Evolutionary conservation across 306 rosid genomes (phyloP), one percentile per base, ranked within the genome.

Genomic region (Quercus ilex): DNA sequence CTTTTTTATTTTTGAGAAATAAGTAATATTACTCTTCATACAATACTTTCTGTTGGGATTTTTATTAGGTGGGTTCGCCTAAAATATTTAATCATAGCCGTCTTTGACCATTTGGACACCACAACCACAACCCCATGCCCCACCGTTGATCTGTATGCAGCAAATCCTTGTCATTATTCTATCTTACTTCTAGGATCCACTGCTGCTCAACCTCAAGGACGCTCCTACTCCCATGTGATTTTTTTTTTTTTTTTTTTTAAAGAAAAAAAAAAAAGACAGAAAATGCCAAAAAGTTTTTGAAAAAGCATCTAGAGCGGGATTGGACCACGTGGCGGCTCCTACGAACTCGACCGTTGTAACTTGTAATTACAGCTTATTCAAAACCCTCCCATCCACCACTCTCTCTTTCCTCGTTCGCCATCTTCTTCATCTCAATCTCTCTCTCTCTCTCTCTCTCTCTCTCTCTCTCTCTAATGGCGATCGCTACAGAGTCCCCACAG

Each of bases 271-370:
- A 1, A 0, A 23, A 46, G 1, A 8, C 23, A 25, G 67, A 74
- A 25, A 58, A n/a, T 5, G 18, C 3, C 85, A n/a, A 4, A 63
- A 35, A 72, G 41, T 8, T 60, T 83, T 94, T 86, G 82, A 92
- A 88, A 12, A 83, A 71, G n/a, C 17, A 64, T 58, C 38, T 55
- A 1, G 78, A 83, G 94, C 87, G 82, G 83, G 75, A 73, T 38
- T 52, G 28, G 20, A 73, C 77, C 83, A 89, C 91, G 95, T 87
- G 97, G 88, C 85, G n/a, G 23, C 70, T 71, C 71, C 56, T 77
- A 70, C 60, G 69, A 72, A 90, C 76, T 92, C 99, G 99, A 95
- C 99, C 99, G 99, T 95, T 92, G 90, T 19, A 60, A 83, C 5
- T 68, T 78, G 59, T 0, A 38, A 41, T 41, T 41, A 8, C 46